Evolutionary conservation across 1,139 yeast species (phyloP), one percentile per base, ranked within the genome.

Genomic region (Yamadazyma atlantica): DNA sequence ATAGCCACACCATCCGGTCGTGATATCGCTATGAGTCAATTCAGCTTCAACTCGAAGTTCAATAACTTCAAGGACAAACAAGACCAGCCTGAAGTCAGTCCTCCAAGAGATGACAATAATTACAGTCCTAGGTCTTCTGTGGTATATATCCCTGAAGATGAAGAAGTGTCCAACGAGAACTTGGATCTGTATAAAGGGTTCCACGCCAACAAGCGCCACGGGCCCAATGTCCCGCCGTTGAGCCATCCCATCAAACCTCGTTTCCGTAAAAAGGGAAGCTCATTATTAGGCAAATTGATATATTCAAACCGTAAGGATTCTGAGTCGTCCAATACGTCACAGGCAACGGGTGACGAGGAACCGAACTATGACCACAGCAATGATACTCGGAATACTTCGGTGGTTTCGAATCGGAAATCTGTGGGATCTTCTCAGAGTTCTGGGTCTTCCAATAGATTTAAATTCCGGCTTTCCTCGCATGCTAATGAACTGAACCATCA

Each of bases 201-300:
- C 55, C 82, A 76, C 49, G 67, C 66, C 29, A 61, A 63, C 29
- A 60, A 60, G 26, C 49, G 59, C 19, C 58, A 62, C 22, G 64
- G 61, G 24, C 48, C 46, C 10, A 68, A 69, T 30, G 54, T 72
- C 1, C 81, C 82, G 1, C 80, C 82, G 1, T 60, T 74, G 32
- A 50, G 62, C 10, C 76, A 71, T 15, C 81, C 82, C 2, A 68
- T 75, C 13, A 74, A 69, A 45, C 80, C 81, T 0, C 60, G 66
- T 37, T 69, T 71, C 50, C 63, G 60, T 46, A 69, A 68, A 47
- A 70, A 71, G 53, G 66, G 69, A 34, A 57, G 63, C 14, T 62
- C 73, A 2, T 55, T 76, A 28, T 60, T 75, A 35, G 78, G 78
- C 3, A 75, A 75, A 48, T 62, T 74, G 41, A 73, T 75, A 13